Percentiles rank a stretch among this genome's conserved stretches.
Conservation (phyloP, 225 moss, liverwort and hornwort species). For the Bryum argenteum region DNA sequence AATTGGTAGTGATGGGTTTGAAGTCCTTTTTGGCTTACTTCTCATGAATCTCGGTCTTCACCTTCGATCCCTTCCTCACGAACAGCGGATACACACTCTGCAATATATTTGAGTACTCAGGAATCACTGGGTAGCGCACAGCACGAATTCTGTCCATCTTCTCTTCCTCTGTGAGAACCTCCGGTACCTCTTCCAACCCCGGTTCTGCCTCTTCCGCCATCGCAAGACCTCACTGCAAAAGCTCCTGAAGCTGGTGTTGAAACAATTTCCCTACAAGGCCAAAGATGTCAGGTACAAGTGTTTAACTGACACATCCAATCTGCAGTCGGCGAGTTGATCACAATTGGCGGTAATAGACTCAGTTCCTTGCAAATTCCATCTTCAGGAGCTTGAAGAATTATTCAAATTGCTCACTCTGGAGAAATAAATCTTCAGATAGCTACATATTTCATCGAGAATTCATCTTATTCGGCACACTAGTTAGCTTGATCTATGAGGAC, state of each 20-base stretch:
- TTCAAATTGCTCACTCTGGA: not conserved
- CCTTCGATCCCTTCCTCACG: slow-evolving; percentile 51
- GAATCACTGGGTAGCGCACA: slow-evolving; percentile 42
- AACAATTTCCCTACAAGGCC: not conserved
- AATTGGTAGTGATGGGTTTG: not conserved
- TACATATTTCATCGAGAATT: not conserved
- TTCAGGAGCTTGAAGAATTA: not conserved
- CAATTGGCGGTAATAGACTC: no score
- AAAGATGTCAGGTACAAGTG: not conserved
- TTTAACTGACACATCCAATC: no score
- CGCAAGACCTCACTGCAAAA: not conserved
- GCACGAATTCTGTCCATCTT: slow-evolving; percentile 41
- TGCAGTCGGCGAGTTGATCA: no score
- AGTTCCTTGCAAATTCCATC: no score
- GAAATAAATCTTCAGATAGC: not conserved
- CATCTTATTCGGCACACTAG: no score
- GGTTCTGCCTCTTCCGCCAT: slow-evolving; percentile 21
- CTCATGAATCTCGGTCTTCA: slow-evolving; percentile 49
- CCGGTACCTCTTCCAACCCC: not conserved
- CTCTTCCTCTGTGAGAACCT: slow-evolving; percentile 44
- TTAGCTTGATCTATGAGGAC: not conserved
- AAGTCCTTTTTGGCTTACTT: slow-evolving; percentile 28
- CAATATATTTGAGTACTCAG: slow-evolving; percentile 32
- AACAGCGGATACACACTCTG: slow-evolving; percentile 39
- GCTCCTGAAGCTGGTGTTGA: not conserved